Conservation (phyloP, 768 basidiomycete species). For the Suillus variegatus region DNA sequence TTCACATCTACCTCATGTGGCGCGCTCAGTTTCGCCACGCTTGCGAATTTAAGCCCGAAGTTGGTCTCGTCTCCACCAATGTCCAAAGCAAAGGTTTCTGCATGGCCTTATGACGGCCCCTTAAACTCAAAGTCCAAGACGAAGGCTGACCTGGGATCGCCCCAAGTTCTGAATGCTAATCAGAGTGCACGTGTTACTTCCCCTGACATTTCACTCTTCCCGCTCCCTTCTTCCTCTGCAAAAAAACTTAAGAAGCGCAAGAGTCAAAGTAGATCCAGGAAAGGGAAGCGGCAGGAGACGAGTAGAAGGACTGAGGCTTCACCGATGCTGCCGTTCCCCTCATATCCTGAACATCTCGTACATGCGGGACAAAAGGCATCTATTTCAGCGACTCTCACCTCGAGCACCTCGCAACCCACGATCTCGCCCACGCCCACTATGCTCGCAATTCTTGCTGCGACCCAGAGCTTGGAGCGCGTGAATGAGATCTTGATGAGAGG, state of each 20-base stretch:
- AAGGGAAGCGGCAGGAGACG: neutral
- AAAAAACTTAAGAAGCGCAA: slow-evolving; percentile 11
- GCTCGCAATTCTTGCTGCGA: slow-evolving; percentile 23
- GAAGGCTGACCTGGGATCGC: neutral
- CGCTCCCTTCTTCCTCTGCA: slow-evolving; percentile 20
- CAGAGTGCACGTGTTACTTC: slow-evolving; percentile 2
- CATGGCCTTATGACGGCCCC: neutral
- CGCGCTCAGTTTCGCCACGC: slow-evolving; percentile 16
- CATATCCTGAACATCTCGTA: slow-evolving; percentile 18
- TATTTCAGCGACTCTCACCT: slow-evolving; percentile 4
- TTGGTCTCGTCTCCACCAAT: neutral
- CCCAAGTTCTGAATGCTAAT: neutral
- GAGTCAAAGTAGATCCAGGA: slow-evolving; percentile 5
- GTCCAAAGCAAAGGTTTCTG: neutral
- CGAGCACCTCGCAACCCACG: slow-evolving; percentile 12
- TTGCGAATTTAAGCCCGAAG: neutral
- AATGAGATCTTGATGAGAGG: slow-evolving; percentile 39
- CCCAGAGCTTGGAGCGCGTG: slow-evolving; percentile 30
- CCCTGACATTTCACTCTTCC: slow-evolving; percentile 19
- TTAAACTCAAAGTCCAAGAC: neutral
- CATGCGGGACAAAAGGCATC: slow-evolving; percentile 12
- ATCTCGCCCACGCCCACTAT: slow-evolving; percentile 25
- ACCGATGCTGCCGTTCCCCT: slow-evolving; percentile 24
- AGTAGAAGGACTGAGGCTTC: neutral
- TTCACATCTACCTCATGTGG: slow-evolving; percentile 39